Conservation (phyloP, 345 rosid species). For the Geranium rotundifolium region DNA sequence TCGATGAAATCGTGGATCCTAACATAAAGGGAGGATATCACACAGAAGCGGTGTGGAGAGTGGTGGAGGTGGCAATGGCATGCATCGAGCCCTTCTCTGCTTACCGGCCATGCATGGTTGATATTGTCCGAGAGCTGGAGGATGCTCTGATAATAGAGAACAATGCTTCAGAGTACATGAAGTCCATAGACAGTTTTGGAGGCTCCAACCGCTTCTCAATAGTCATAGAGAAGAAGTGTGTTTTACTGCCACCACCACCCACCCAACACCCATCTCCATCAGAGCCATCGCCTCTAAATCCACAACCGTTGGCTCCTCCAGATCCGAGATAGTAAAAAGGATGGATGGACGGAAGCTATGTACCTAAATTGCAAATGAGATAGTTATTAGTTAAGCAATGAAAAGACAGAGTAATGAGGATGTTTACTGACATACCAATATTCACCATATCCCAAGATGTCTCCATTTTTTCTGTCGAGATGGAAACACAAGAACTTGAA, state of each 20-base stretch:
- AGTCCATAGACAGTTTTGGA: conserved; percentile 57
- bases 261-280: conserved; percentile 12
- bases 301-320: conserved; percentile 36
- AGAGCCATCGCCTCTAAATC: conserved; percentile 28
- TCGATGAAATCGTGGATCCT: conserved; percentile 64
- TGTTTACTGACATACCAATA: background rate
- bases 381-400: conserved; percentile 6
- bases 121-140: conserved; percentile 58
- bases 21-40: conserved; percentile 54
- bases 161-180: conserved; percentile 73
- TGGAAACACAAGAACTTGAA: background rate
- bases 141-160: conserved; percentile 64
- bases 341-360: conserved; percentile 5
- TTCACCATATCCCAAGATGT: background rate
- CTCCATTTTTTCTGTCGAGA: background rate
- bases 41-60: conserved; percentile 73
- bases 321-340: conserved; percentile 31
- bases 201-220: conserved; percentile 44
- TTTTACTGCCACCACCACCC: conserved; percentile 24
- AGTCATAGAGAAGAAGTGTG: conserved; percentile 28
- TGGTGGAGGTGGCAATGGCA: conserved; percentile 59
- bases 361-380: conserved; percentile 6
- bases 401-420: conserved; percentile 5
- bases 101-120: conserved; percentile 47
- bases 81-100: conserved; percentile 55